These are phyloP conservation scores for Viola odorata DNA, from an alignment of 345 rosid species.

Conservation along the genomic window DNA sequence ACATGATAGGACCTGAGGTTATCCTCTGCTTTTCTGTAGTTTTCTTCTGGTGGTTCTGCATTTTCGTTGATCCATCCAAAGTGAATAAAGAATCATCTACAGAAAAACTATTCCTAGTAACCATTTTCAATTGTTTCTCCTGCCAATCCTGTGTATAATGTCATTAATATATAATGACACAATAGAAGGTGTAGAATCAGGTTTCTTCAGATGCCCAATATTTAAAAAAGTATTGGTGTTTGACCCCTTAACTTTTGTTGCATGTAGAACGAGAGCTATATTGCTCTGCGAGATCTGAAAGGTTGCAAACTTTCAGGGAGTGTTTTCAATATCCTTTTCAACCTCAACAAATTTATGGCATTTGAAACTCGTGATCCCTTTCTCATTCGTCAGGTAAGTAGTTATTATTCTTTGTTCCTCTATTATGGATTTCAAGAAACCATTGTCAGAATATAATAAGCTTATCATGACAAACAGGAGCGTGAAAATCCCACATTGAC, in stretches of 20 bases:
- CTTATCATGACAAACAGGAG: slow-evolving; percentile 46
- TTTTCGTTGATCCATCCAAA: background rate
- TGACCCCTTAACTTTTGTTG: slow-evolving; percentile 13
- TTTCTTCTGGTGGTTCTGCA: background rate
- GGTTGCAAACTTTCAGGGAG: slow-evolving; percentile 87
- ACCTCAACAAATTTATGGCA: slow-evolving; percentile 93
- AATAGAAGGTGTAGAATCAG: no score
- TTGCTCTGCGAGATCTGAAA: slow-evolving; percentile 65
- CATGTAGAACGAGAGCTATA: slow-evolving; percentile 65
- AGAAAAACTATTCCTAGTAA: background rate
- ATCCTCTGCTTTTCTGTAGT: slow-evolving; percentile 11
- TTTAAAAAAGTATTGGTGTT: background rate
- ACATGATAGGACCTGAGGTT: slow-evolving; percentile 94
- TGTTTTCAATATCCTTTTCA: slow-evolving; percentile 88
- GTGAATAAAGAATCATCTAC: background rate
- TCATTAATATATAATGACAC: no score
- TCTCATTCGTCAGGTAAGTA: slow-evolving; percentile 86
- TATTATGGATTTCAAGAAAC: background rate
- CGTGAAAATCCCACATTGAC: slow-evolving; percentile 94
- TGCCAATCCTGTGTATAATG: background rate
- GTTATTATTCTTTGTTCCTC: slow-evolving; percentile 3
- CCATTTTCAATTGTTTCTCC: background rate
- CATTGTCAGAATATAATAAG: background rate
- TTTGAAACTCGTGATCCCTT: slow-evolving; percentile 97
- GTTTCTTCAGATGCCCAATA: background rate